A percentile compares a stretch with the other conserved stretches of the same genome.
phyloP scores from a whole-genome alignment of 2,329 filamentous ascomycete genomes.

The Arthrobotrys iridis region DNA sequence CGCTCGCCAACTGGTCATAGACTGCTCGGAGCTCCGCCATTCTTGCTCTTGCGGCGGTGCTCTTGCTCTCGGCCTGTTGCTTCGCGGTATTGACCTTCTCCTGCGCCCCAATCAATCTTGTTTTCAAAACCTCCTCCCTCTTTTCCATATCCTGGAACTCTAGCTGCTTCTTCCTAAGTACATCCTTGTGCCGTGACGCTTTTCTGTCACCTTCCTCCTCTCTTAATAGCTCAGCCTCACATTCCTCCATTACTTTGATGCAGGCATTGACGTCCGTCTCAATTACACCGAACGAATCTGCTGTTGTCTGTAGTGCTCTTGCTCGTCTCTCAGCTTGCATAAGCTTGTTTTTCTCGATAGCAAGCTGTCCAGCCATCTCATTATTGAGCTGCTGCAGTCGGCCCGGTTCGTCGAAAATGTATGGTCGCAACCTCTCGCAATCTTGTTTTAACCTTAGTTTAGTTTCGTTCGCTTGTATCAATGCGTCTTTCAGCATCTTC shows the following conservation, averaged over 20 bases:
- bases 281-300: slow-evolving; percentile 87
- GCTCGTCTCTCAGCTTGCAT: slow-evolving; percentile 86
- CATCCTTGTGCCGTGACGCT: slow-evolving; percentile 83
- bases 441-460: slow-evolving; percentile 79
- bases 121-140: slow-evolving; percentile 80
- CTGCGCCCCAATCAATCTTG: slow-evolving; percentile 84
- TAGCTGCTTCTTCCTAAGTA: slow-evolving; percentile 85
- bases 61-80: slow-evolving; percentile 81
- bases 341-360: slow-evolving; percentile 82
- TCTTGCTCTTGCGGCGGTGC: slow-evolving; percentile 79
- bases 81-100: slow-evolving; percentile 86
- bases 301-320: slow-evolving; percentile 89
- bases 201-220: slow-evolving; percentile 89
- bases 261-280: slow-evolving; percentile 85
- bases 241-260: slow-evolving; percentile 88
- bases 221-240: slow-evolving; percentile 81
- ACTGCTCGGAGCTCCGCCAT: slow-evolving; percentile 88
- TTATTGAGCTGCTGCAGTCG: slow-evolving; percentile 82
- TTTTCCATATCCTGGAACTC: slow-evolving; percentile 92
- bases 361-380: slow-evolving; percentile 81
- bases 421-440: slow-evolving; percentile 87
- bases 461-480: slow-evolving; percentile 47
- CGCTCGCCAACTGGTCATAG: slow-evolving; percentile 82
- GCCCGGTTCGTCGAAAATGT: slow-evolving; percentile 87
- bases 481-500: slow-evolving; percentile 49